Percentiles rank a stretch among this genome's conserved stretches.
Conservation (phyloP, 2,329 filamentous ascomycete genomes). For the Aureobasidium vineae region DNA sequence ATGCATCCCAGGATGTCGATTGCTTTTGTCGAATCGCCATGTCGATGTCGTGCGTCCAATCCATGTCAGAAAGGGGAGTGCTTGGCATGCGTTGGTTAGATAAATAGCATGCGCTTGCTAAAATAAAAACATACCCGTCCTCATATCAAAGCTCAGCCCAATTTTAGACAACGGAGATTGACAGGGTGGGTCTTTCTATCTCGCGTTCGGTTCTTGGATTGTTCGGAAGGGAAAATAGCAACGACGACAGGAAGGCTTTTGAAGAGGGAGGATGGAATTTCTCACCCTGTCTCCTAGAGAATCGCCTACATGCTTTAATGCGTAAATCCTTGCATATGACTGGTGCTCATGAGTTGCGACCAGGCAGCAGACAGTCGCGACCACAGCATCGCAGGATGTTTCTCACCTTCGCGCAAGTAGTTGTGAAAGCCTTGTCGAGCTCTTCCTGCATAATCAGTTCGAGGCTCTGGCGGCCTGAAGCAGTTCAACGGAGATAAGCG, state of each 20-base stretch:
- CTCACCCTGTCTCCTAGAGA: background rate
- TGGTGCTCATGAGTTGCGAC: background rate
- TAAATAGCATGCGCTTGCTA: background rate
- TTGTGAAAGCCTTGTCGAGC: background rate
- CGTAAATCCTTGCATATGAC: background rate
- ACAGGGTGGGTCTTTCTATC: conserved; percentile 1
- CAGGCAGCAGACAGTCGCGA: background rate
- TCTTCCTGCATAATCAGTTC: background rate
- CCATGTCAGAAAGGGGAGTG: background rate
- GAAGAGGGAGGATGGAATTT: background rate
- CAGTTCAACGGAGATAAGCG: conserved; percentile 11
- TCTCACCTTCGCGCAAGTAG: too few relatives aligned
- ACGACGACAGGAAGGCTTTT: background rate
- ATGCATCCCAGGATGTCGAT: background rate
- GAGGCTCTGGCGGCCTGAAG: background rate
- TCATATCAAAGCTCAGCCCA: background rate
- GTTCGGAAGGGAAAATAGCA: background rate
- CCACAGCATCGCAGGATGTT: background rate
- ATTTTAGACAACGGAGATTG: background rate
- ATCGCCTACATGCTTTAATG: background rate
- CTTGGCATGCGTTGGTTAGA: conserved; percentile 2
- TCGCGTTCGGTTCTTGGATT: background rate
- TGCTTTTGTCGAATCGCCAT: background rate
- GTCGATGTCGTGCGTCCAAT: background rate
- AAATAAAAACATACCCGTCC: background rate